Conservation (phyloP, 2,329 filamentous ascomycete genomes). For the Aphanocladium album region DNA sequence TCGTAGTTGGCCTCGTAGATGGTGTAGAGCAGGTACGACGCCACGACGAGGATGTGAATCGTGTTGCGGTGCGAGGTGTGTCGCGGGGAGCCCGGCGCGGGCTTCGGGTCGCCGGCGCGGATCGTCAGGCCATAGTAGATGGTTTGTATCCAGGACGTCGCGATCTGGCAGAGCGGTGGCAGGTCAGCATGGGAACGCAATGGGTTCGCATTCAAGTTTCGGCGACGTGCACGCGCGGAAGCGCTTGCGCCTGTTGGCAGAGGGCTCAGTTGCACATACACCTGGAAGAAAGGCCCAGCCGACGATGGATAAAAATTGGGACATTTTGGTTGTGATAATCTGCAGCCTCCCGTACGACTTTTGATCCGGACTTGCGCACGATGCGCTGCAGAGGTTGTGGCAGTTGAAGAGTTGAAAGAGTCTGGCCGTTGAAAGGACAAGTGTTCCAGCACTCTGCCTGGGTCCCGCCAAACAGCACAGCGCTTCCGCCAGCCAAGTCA, state of each 20-base stretch:
- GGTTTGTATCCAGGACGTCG: constrained; percentile 70
- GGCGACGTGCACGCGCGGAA: background rate
- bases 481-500: background rate
- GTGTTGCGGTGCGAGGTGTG: constrained; percentile 70
- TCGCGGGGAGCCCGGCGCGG: constrained; percentile 61
- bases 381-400: background rate
- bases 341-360: background rate
- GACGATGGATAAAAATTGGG: constrained; percentile 46
- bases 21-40: constrained; percentile 82
- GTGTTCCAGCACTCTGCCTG: background rate
- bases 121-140: constrained; percentile 86
- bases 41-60: constrained; percentile 79
- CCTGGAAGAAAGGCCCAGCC: constrained; percentile 54
- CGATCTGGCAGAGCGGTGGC: constrained; percentile 50
- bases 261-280: constrained; percentile 29
- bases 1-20: constrained; percentile 88
- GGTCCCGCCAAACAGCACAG: background rate
- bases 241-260: background rate
- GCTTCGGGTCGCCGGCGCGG: constrained; percentile 80
- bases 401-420: background rate
- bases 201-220: background rate
- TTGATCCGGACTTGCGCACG: background rate
- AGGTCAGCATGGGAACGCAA: constrained; percentile 12
- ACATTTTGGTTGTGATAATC: constrained; percentile 34
- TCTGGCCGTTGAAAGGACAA: background rate